Evolutionary conservation across 2,329 filamentous ascomycete genomes (phyloP).

Genomic region (Canariomyces notabilis): DNA sequence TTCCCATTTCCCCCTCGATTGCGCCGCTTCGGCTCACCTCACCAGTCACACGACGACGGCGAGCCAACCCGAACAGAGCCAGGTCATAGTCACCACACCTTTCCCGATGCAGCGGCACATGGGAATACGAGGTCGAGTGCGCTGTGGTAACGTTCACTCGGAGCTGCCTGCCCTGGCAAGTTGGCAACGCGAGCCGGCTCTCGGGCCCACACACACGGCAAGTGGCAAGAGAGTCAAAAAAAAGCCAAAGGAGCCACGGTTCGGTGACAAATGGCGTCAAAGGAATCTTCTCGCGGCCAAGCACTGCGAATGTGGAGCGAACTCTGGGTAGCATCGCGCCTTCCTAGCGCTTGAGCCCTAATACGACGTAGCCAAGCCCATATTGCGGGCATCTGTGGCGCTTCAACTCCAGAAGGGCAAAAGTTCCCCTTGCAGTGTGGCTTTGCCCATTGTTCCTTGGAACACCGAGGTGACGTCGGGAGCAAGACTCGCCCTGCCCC

Average conservation of each 20-base stretch:
- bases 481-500: no score
- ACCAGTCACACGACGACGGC: not conserved
- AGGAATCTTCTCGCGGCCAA: not conserved
- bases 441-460: no score
- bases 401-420: no score
- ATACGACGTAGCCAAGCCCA: conserved; percentile 2
- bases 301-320: conserved; percentile 1
- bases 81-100: not conserved
- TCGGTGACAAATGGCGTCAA: not conserved
- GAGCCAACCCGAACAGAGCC: no score
- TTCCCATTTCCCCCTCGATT: not conserved
- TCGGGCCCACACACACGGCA: conserved; percentile 7
- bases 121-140: conserved; percentile 16
- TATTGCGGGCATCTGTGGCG: no score
- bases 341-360: not conserved
- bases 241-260: no score
- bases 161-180: no score
- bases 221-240: no score
- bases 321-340: conserved; percentile 1
- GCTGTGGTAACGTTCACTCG: no score
- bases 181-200: no score
- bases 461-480: no score
- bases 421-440: no score
- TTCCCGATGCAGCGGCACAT: conserved; percentile 7
- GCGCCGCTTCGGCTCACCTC: not conserved